phyloP scores from a whole-genome alignment of 805 yeast genomes.

The Maudiozyma bulderi region DNA sequence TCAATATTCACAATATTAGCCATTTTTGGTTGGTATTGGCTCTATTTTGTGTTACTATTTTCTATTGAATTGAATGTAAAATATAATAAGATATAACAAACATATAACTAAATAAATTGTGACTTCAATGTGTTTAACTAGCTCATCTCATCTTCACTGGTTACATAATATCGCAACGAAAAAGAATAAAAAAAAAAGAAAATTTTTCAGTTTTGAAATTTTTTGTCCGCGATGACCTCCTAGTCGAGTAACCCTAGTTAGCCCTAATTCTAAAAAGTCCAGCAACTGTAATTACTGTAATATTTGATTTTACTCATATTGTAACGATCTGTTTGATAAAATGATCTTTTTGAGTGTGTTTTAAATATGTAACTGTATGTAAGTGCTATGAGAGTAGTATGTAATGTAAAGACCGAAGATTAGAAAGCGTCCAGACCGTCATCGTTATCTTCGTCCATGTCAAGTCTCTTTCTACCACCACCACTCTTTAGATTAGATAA shows the following conservation, averaged over 20 bases:
- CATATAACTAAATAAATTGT: too few relatives aligned
- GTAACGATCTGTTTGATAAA: too few relatives aligned
- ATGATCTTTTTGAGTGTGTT: too few relatives aligned
- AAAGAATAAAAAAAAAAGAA: neutral
- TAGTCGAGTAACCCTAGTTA: too few relatives aligned
- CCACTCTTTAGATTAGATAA: slow-evolving; percentile 58
- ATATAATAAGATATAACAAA: neutral
- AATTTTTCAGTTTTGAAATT: neutral
- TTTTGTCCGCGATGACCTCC: neutral
- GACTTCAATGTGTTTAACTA: neutral
- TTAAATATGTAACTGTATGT: too few relatives aligned
- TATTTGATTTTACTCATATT: too few relatives aligned
- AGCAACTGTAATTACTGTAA: too few relatives aligned
- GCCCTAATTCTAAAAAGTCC: too few relatives aligned
- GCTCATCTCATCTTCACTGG: slow-evolving; percentile 1
- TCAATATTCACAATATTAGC: slow-evolving; percentile 73
- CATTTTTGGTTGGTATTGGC: slow-evolving; percentile 7
- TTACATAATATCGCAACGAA: neutral
- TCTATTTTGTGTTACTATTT: too few relatives aligned
- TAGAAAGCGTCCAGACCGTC: slow-evolving; percentile 15
- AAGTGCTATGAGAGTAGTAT: neutral
- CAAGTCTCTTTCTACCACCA: slow-evolving; percentile 67
- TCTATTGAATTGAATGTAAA: neutral
- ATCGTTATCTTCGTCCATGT: slow-evolving; percentile 35
- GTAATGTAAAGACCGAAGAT: neutral